A percentile compares a stretch with the other conserved stretches of the same genome.
Conservation (phyloP, 768 basidiomycete species). For the Pisolithus marmoratus region DNA sequence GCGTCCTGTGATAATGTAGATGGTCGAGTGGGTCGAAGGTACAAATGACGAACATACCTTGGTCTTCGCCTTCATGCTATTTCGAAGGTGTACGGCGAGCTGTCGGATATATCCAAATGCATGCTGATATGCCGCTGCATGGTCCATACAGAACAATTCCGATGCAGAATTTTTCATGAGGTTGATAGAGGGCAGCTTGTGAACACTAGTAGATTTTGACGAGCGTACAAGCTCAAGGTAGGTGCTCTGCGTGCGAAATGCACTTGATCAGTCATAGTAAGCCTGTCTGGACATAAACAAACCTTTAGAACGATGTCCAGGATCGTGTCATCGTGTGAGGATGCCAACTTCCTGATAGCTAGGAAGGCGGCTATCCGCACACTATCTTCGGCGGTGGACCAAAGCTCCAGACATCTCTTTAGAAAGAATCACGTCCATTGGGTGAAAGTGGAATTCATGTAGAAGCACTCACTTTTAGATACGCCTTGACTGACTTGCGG, state of each 20-base stretch:
- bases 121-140: constrained; percentile 78
- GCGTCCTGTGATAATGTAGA: constrained; percentile 57
- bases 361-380: constrained; percentile 84
- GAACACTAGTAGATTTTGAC: constrained; percentile 76
- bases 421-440: background rate
- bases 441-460: background rate
- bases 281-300: background rate
- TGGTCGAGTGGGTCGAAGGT: constrained; percentile 5
- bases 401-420: constrained; percentile 77
- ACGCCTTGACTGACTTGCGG: constrained; percentile 78
- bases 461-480: constrained; percentile 62
- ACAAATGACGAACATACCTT: constrained; percentile 45
- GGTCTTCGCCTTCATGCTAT: constrained; percentile 83
- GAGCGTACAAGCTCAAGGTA: constrained; percentile 84
- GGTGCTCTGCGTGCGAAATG: constrained; percentile 51
- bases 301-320: constrained; percentile 87
- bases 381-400: constrained; percentile 77
- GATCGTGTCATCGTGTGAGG: constrained; percentile 71
- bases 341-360: constrained; percentile 74
- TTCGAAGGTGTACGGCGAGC: constrained; percentile 87
- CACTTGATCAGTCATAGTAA: background rate
- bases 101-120: constrained; percentile 95
- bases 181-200: constrained; percentile 88
- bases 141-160: constrained; percentile 80
- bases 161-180: constrained; percentile 98